Conservation (phyloP, 2,329 filamentous ascomycete species). For the Neurospora sp. region DNA sequence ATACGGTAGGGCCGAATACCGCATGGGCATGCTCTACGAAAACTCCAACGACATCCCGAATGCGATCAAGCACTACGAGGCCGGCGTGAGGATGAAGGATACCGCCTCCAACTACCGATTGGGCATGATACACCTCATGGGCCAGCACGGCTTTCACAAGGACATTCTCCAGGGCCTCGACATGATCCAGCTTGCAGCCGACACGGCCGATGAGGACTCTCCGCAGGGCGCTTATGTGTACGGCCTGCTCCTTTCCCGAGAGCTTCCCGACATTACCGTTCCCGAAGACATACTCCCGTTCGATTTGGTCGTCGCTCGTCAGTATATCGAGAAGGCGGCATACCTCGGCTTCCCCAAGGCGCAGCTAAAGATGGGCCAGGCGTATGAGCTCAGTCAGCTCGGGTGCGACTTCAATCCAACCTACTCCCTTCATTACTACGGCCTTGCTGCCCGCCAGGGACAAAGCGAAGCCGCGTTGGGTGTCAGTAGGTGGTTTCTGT, state of each 20-base stretch:
- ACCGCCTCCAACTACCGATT: conserved; percentile 79
- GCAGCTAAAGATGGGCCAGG: conserved; percentile 93
- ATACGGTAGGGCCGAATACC: conserved; percentile 83
- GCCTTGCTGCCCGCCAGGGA: conserved; percentile 81
- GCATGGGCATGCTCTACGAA: conserved; percentile 97
- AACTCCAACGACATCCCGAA: conserved; percentile 87
- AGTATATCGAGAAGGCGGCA: conserved; percentile 93
- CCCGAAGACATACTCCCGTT: conserved; percentile 60
- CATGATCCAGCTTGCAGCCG: conserved; percentile 72
- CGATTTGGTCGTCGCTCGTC: conserved; percentile 62
- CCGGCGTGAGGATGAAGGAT: conserved; percentile 69
- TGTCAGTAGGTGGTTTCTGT: conserved; percentile 97
- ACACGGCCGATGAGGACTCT: conserved; percentile 88
- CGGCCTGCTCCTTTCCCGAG: conserved; percentile 84
- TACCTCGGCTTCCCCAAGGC: conserved; percentile 94
- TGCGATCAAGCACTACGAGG: conserved; percentile 82
- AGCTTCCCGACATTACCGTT: conserved; percentile 81
- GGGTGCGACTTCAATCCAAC: conserved; percentile 92
- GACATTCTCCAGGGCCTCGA: conserved; percentile 71
- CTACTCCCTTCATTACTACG: conserved; percentile 90
- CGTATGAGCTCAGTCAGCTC: conserved; percentile 87
- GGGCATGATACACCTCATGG: conserved; percentile 95
- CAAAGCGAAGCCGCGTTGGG: conserved; percentile 91
- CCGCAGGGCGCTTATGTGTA: conserved; percentile 93
- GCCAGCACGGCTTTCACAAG: conserved; percentile 82